Evolutionary conservation across 345 rosid genomes (phyloP).

Genomic region (Dipteronia dyeriana): DNA sequence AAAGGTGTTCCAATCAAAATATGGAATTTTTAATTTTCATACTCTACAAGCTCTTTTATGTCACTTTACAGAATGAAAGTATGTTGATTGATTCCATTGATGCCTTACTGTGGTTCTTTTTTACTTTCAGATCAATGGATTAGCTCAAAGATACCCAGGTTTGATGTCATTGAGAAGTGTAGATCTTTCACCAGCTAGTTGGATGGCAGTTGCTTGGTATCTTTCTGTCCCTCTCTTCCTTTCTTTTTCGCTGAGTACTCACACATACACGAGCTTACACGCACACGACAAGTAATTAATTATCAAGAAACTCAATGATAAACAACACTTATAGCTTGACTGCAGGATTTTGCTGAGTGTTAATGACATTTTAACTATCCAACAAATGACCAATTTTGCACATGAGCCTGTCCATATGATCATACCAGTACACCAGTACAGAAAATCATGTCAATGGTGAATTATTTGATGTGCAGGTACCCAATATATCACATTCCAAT

Average conservation of each 20-base stretch:
- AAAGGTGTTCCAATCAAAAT: neutral
- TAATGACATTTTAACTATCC: neutral
- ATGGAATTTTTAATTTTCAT: conserved; percentile 5
- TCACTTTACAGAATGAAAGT: conserved; percentile 1
- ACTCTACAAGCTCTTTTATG: conserved; percentile 9
- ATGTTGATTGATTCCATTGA: conserved; percentile 18
- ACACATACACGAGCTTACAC: neutral
- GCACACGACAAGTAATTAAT: neutral
- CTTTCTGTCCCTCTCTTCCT: conserved; percentile 22
- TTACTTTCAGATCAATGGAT: conserved; percentile 67
- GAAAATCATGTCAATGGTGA: neutral
- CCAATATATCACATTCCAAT: conserved; percentile 98
- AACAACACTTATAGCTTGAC: neutral
- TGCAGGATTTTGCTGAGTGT: neutral
- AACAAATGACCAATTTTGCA: neutral
- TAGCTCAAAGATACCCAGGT: conserved; percentile 72
- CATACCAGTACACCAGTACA: too few species aligned
- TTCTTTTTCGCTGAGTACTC: neutral
- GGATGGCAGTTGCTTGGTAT: conserved; percentile 99
- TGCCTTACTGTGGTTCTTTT: conserved; percentile 3
- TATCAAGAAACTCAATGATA: conserved; percentile 4
- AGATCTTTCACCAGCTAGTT: conserved; percentile 99
- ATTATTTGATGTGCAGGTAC: conserved; percentile 50
- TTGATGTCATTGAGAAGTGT: conserved; percentile 91
- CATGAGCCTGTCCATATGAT: neutral